Conservation (phyloP, 345 rosid species). For the Erodium maritimum region DNA sequence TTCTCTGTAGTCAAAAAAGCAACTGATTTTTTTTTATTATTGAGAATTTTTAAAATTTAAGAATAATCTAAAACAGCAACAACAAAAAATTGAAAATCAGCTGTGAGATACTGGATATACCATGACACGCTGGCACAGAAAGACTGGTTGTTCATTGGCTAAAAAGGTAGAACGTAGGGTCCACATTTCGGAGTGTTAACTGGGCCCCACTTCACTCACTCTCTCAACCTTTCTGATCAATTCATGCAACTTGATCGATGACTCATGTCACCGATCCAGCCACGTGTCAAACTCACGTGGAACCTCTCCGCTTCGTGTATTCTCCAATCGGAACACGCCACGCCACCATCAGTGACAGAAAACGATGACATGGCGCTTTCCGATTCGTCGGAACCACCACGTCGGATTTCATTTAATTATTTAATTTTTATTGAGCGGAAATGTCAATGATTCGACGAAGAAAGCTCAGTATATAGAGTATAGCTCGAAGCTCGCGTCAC, state of each 20-base stretch:
- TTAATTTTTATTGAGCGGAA: too few species aligned
- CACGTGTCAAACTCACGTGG: not conserved
- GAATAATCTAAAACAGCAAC: too few species aligned
- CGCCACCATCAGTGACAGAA: conserved; percentile 25
- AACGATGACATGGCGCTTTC: not conserved
- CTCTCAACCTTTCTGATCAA: not conserved
- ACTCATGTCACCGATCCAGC: not conserved
- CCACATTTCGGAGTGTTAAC: not conserved
- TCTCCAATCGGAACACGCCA: conserved; percentile 29
- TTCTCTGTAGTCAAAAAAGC: too few species aligned
- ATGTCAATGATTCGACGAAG: not conserved
- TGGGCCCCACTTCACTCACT: conserved; percentile 4
- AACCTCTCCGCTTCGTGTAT: conserved; percentile 9
- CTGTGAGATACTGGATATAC: not conserved
- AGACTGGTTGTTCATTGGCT: not conserved
- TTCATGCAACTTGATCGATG: conserved; percentile 2
- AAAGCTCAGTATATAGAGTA: conserved; percentile 11
- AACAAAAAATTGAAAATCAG: too few species aligned
- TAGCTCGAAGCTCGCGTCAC: conserved; percentile 1
- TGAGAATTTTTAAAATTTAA: too few species aligned
- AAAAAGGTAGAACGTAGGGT: not conserved
- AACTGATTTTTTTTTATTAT: too few species aligned
- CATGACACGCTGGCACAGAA: not conserved
- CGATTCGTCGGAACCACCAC: conserved; percentile 24
- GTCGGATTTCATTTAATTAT: conserved; percentile 1